Evolutionary conservation across 257 asterid species (phyloP), one percentile per base, ranked within the genome.

Genomic region (Apocynum venetum): DNA sequence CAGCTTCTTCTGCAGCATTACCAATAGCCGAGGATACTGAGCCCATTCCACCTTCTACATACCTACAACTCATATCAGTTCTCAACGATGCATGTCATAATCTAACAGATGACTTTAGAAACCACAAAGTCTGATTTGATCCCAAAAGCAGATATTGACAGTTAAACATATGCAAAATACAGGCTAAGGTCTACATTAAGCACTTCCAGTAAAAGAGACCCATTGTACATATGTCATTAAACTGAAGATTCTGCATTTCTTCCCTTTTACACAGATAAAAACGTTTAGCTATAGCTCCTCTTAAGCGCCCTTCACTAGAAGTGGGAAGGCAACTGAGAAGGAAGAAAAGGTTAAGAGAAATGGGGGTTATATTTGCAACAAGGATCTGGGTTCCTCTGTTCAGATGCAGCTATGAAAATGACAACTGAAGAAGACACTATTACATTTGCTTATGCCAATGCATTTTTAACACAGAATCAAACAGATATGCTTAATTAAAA

Each of bases 21-120:
- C 87, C 82, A 77, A 95, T 89, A 71, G 98, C 96, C 84, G 64
- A 81, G 74, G 99, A 95, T 78, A 93, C 99, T 31, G 94, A 89
- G 65, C 99, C 99, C 99, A 95, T 95, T 84, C 99, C 99, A 75
- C 99, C 99, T 89, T 95, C 92, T 79, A 91, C 99, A 79, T 90
- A 89, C 82, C 98, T 95, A 86, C 86, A 86, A 73, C 76, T 76
- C 61, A 63, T 52, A 67, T 71, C 72, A 65, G 77, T 65, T 56
- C 66, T 75, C 73, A 84, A 80, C 70, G 68, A 46, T 73, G 66
- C 66, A n/a, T 55, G 57, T 64, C 9, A 71, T 47, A 4, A 73
- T 63, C 67, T 74, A 79, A 74, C 25, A 72, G 46, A 73, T 75
- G 67, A 64, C 74, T 61, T 75, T 68, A 61, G 53, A 64, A 66